Evolutionary conservation across 345 rosid genomes (phyloP).

Genomic region (Erodium maritimum): DNA sequence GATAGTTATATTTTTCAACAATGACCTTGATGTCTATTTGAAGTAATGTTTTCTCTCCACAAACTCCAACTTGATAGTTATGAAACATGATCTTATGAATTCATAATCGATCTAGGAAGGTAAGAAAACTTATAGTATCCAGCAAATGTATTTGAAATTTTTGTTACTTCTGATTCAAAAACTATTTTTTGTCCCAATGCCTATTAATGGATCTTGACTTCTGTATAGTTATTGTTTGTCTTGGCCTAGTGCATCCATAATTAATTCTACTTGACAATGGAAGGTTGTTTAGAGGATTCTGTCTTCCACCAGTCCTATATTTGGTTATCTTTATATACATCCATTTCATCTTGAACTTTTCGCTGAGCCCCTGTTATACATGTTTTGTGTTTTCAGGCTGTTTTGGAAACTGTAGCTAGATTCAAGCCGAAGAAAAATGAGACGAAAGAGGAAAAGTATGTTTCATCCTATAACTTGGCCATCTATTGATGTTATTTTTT

Average conservation of each 20-base stretch:
- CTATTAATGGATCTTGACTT: too few species aligned
- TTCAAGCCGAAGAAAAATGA: slow-evolving; percentile 79
- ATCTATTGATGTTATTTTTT: background rate
- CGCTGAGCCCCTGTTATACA: background rate
- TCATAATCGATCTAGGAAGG: too few species aligned
- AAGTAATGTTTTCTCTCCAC: background rate
- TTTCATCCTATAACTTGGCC: slow-evolving; percentile 5
- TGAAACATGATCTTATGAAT: background rate
- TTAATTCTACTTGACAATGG: too few species aligned
- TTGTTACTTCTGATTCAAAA: too few species aligned
- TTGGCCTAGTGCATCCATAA: too few species aligned
- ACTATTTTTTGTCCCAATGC: too few species aligned
- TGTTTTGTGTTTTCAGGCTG: slow-evolving; percentile 46
- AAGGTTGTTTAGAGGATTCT: too few species aligned
- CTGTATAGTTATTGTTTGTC: too few species aligned
- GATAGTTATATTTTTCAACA: background rate
- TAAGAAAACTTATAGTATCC: too few species aligned
- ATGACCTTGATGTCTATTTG: background rate
- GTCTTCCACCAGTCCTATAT: background rate
- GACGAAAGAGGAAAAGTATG: slow-evolving; percentile 81
- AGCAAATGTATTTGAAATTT: too few species aligned
- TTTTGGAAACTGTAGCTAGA: slow-evolving; percentile 88
- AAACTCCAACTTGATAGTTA: background rate
- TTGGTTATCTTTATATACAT: background rate
- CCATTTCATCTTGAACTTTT: background rate